Evolutionary conservation across 371 early-diverging fungal species (phyloP), one percentile per base, ranked within the genome.

Genomic region (Actinomortierella ambigua): DNA sequence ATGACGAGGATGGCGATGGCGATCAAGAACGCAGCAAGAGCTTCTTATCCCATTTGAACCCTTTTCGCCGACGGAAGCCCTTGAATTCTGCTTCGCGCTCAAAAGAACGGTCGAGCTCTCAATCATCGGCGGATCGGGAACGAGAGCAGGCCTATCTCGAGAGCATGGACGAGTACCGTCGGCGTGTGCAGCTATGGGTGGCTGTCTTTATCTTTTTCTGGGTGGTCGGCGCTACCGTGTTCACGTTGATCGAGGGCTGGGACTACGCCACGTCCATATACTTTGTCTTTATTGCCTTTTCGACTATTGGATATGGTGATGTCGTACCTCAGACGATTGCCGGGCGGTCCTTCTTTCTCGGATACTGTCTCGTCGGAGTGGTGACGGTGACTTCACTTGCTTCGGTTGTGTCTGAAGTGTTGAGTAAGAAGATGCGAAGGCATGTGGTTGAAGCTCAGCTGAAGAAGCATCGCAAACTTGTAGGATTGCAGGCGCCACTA

Each of bases 381-480:
- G 67, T 63, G 3, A 34, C 73, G 11, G 17, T 71, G 66, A 66
- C 73, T 3, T 71, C 63, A 26, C 34, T 71, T 27, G 73, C 73
- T 13, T 66, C 73, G 7, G 14, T 71, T 18, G 53, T 62, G 11
- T 51, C 73, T 3, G 73, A 71, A n/a, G 60, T 63, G 20, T 17
- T 71, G 44, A 63, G 60, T 41, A 71, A 71, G 50, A 9, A 54
- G 1, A 63, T 71, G 62, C 41, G 67, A 42, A 54, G 55, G 20
- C 65, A 71, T 53, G 63, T 71, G 13, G 66, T 71, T 40, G 57
- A 63, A 34, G 13, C 66, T 0, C 62, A 71, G 22, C 28, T 66
- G 62, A 44, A 14, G 50, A 55, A 3, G 42, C 20, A n/a, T 22
- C n/a, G 17, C n/a, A 29, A 14, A 3, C 8, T 15, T 26, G 0